A percentile compares a stretch with the other conserved stretches of the same genome.
phyloP scores from a whole-genome alignment of 495 filamentous ascomycete species.

The Pseudoneurospora amorphoporcata region DNA sequence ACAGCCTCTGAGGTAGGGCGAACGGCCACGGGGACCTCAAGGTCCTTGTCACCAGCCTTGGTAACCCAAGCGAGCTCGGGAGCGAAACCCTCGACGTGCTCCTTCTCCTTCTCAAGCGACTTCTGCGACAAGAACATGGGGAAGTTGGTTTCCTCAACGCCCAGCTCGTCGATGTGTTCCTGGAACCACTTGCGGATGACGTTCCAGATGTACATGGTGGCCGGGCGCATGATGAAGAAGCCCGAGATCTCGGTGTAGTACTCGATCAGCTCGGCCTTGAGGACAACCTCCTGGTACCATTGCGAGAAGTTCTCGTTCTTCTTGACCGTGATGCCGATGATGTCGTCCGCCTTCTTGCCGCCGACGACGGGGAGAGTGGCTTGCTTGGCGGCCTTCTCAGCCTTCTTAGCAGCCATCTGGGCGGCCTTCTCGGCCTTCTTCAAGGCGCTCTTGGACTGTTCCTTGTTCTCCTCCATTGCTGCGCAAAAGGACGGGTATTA shows the following conservation, averaged over 20 bases:
- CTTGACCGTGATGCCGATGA: slow-evolving; percentile 76
- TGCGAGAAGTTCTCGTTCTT: slow-evolving; percentile 82
- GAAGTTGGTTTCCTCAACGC: slow-evolving; percentile 91
- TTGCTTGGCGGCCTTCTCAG: slow-evolving; percentile 54
- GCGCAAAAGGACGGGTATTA: slow-evolving; percentile 1
- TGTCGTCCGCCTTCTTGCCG: slow-evolving; percentile 43
- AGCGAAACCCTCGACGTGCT: slow-evolving; percentile 94
- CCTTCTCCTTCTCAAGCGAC: slow-evolving; percentile 88
- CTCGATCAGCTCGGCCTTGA: slow-evolving; percentile 90
- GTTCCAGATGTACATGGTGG: slow-evolving; percentile 87
- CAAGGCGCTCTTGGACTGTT: slow-evolving; percentile 57
- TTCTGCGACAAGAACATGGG: slow-evolving; percentile 88
- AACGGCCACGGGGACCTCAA: slow-evolving; percentile 91
- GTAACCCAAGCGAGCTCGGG: slow-evolving; percentile 99
- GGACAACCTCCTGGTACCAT: slow-evolving; percentile 94
- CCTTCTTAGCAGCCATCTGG: slow-evolving; percentile 55
- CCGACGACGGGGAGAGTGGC: slow-evolving; percentile 33
- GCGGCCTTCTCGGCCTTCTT: slow-evolving; percentile 63
- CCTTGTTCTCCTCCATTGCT: slow-evolving; percentile 34
- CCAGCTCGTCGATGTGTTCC: slow-evolving; percentile 71
- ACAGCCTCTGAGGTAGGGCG: slow-evolving; percentile 91
- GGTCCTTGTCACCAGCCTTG: slow-evolving; percentile 78
- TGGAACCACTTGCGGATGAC: slow-evolving; percentile 86
- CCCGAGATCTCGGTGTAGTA: slow-evolving; percentile 67
- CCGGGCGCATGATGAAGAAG: slow-evolving; percentile 86